These are phyloP conservation scores for Mortierella sp. DNA, from an alignment of 371 early-diverging fungal species.

Conservation along the genomic window DNA sequence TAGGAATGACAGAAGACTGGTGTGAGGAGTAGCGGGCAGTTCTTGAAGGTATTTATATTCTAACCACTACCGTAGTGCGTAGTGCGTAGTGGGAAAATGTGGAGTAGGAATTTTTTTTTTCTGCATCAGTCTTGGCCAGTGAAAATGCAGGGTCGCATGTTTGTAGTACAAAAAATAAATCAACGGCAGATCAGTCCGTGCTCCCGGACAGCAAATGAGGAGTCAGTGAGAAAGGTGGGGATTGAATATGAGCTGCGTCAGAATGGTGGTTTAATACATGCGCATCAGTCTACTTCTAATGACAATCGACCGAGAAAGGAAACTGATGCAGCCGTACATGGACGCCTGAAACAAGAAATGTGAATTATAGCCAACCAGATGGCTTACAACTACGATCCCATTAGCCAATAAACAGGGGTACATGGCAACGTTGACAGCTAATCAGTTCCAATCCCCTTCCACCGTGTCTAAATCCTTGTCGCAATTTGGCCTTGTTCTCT, in stretches of 20 bases:
- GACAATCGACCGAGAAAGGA: neutral
- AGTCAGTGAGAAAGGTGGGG: no score
- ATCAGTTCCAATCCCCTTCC: neutral
- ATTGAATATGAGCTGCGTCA: no score
- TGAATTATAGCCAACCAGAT: neutral
- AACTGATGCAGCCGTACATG: neutral
- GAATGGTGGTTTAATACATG: no score
- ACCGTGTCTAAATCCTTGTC: slow-evolving; percentile 1
- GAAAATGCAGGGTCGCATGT: neutral
- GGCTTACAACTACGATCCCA: neutral
- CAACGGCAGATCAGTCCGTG: no score
- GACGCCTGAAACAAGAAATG: neutral
- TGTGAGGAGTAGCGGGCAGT: neutral
- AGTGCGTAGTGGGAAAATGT: no score
- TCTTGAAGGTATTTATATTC: neutral
- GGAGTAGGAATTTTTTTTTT: neutral
- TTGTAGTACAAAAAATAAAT: neutral
- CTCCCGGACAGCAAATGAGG: no score
- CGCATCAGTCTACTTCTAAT: neutral
- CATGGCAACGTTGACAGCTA: neutral
- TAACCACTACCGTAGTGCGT: no score
- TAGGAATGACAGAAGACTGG: neutral
- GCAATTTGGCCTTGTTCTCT: neutral
- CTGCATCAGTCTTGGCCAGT: neutral
- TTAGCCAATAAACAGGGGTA: slow-evolving; percentile 6